Evolutionary conservation across 768 basidiomycete genomes (phyloP).

Genomic region (Calocybe gangraenosa): DNA sequence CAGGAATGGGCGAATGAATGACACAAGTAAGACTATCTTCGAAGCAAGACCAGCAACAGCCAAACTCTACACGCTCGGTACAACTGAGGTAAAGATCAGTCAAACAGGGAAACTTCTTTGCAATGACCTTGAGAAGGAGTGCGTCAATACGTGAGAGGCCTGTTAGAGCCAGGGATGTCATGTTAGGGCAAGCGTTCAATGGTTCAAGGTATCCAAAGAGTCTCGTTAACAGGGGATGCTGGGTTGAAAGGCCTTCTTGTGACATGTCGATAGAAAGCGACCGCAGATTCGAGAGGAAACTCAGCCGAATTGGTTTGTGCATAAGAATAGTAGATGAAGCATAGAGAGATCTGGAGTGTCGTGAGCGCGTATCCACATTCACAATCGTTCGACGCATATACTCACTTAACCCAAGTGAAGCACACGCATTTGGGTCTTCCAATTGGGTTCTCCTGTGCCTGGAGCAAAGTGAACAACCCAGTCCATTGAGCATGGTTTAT

Average conservation of each 20-base stretch:
- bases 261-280: conserved; percentile 38
- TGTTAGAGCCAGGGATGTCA: conserved; percentile 48
- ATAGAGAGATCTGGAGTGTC: conserved; percentile 24
- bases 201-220: conserved; percentile 29
- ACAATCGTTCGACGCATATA: conserved; percentile 21
- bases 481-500: conserved; percentile 20
- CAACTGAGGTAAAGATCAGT: conserved; percentile 51
- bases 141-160: conserved; percentile 55
- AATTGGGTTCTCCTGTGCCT: conserved; percentile 17
- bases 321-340: conserved; percentile 27
- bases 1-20: conserved; percentile 61
- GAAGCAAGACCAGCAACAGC: conserved; percentile 63
- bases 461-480: conserved; percentile 19
- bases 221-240: conserved; percentile 30
- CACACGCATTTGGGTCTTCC: conserved; percentile 19
- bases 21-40: conserved; percentile 53
- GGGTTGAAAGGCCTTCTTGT: conserved; percentile 40
- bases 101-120: conserved; percentile 41
- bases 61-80: conserved; percentile 51
- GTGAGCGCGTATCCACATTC: conserved; percentile 5
- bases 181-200: conserved; percentile 25
- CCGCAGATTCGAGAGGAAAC: conserved; percentile 30
- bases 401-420: conserved; percentile 46
- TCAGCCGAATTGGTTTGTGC: conserved; percentile 20
- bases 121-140: conserved; percentile 42